Base-by-base conservation (phyloP, 2,329 filamentous ascomycete species). In the Talaromyces atroroseus region DNA sequence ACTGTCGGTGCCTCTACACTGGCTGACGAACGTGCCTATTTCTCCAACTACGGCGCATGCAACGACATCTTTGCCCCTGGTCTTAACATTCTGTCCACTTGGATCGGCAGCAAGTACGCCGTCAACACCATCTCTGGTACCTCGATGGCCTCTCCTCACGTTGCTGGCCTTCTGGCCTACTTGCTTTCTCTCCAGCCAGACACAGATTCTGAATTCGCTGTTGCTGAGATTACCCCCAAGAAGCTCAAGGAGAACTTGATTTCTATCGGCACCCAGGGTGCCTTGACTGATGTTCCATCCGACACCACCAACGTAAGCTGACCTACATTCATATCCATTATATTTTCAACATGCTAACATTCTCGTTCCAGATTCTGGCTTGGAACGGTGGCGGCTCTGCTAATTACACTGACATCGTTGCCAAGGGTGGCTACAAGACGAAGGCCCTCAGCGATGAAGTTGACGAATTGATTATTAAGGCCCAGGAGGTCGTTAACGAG, bases 41-140 rank as follows among this genome's bases (percentile, higher is more conserved):
- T 99, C 86, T 99, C 95, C 85, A 99, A 99, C 89, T 97, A 87
- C 76, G 94, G 94, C 76, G 94, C 92, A 83, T 99, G 94, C 84
- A 96, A 92, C 74, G 94, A 99, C 78, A 96, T 99, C 82, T 99
- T 99, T 70, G 94, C 92, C 62, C 94, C 94, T 60, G 94, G 94
- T 71, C 83, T 96, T 69, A 96, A 91, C 86, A 96, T 99, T 68
- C 84, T 90, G 68, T 99, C 94, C 63, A 97, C 94, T 74, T 99
- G 94, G 94, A 96, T 95, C 68, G 94, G 95, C 73, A 92, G 88
- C 84, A 89, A 94, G 77, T 87, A 92, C 69, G 92, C 94, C 69
- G 85, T 90, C 80, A 99, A 99, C 86, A 96, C 90, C 78, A 99
- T 99, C 80, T 97, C 92, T 44, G 94, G 94, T 75, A 99, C 94